These are phyloP conservation scores for Fusarium haematococcum DNA, from an alignment of 2,329 filamentous ascomycete genomes.

Conservation along the genomic window DNA sequence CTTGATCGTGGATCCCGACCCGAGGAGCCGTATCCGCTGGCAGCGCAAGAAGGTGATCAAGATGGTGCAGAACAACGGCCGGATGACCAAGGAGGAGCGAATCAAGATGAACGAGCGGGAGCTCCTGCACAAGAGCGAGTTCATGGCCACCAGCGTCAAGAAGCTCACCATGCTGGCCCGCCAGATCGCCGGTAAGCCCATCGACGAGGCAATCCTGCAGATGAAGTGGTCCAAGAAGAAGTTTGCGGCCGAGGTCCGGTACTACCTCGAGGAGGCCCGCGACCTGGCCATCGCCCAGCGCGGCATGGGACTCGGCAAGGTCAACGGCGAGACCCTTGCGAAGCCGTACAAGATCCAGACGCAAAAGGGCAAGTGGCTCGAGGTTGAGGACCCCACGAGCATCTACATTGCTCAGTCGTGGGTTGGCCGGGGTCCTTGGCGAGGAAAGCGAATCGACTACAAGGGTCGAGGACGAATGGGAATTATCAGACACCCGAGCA, in stretches of 20 bases:
- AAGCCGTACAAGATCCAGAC: conserved; percentile 70
- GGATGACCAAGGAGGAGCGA: conserved; percentile 68
- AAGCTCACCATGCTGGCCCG: conserved; percentile 88
- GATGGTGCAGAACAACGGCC: conserved; percentile 71
- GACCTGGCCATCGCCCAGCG: conserved; percentile 83
- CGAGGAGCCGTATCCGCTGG: conserved; percentile 77
- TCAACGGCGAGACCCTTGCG: conserved; percentile 54
- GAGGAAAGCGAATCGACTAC: conserved; percentile 70
- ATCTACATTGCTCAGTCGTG: conserved; percentile 95
- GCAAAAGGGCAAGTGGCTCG: conserved; percentile 79
- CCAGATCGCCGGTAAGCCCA: conserved; percentile 92
- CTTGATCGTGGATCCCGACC: conserved; percentile 79
- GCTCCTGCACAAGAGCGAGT: conserved; percentile 70
- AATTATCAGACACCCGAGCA: conserved; percentile 76
- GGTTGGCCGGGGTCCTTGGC: conserved; percentile 82
- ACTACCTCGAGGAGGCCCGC: conserved; percentile 83
- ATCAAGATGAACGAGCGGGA: conserved; percentile 74
- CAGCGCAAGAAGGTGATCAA: conserved; percentile 87
- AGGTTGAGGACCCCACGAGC: conserved; percentile 78
- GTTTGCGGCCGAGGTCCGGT: conserved; percentile 81
- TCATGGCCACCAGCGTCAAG: conserved; percentile 88
- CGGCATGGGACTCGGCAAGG: conserved; percentile 82
- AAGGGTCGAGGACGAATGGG: conserved; percentile 81
- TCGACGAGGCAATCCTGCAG: conserved; percentile 93
- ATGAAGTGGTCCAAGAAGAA: conserved; percentile 98